Base-by-base conservation (phyloP, 257 asterid species). In the Nicotiana undulata region DNA sequence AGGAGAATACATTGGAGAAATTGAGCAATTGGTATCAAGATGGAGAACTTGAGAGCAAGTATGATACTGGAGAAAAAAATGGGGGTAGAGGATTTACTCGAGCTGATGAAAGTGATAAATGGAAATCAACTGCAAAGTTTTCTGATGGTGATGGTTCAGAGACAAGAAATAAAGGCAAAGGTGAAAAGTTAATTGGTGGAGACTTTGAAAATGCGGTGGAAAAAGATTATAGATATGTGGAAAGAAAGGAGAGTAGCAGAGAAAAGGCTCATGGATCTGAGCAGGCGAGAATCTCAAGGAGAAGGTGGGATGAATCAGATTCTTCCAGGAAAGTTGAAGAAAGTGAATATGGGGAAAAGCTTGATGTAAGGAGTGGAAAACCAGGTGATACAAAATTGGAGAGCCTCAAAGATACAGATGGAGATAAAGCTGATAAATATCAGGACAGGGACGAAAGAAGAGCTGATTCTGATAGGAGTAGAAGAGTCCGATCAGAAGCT, bases 1-100 rank as follows among this genome's bases (percentile, higher is more conserved):
- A 89, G 86, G 98, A 87, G 82, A 91, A 84, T 83, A 87, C 96
- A 10, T 83, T 96, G 84, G 98, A 94, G 85, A 93, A 86, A 55
- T 85, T 94, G 86, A 88, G 97, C 84, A 88, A 90, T 88, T 92
- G 97, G 97, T 92, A 92, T 84, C 92, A 87, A 82, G 99, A 94
- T 85, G 97, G 94, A 67, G 97, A 96, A 83, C 86, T 81, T 78
- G 97, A 91, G 63, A 82, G 81, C 81, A 93, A 89, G 87, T 60
- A 76, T 83, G 97, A 89, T 11, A 81, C 75, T 64, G 89, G 85
- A 63, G 92, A 89, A 56, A 90, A 85, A 84, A 78, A 86, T 83
- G 95, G 84, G 87, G 86, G 84, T 86, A 90, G 89, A 83, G 90
- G 87, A 76, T 56, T 40, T 40, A 70, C 83, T 84, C 88, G 79